Conservation (phyloP, 768 basidiomycete species). For the Naganishia antarctica region DNA sequence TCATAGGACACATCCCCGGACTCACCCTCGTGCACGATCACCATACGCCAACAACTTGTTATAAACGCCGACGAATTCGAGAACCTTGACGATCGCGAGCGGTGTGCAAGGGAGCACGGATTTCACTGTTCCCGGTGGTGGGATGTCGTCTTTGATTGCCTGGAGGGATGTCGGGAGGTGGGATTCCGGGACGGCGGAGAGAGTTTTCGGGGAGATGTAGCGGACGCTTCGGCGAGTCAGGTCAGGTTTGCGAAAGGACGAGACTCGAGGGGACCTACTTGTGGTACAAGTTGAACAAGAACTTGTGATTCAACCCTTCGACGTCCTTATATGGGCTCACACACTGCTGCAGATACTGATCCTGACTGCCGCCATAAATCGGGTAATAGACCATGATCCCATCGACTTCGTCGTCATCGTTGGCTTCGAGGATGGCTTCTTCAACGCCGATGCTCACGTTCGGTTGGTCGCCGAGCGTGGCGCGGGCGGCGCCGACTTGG, state of each 20-base stretch:
- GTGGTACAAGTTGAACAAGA: slow-evolving; percentile 82
- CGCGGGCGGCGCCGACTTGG: slow-evolving; percentile 56
- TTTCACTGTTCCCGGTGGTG: slow-evolving; percentile 82
- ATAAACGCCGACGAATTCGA: slow-evolving; percentile 88
- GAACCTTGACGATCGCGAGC: slow-evolving; percentile 88
- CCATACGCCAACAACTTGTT: slow-evolving; percentile 88
- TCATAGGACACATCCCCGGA: background rate
- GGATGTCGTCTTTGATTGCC: slow-evolving; percentile 55
- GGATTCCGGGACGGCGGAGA: slow-evolving; percentile 41
- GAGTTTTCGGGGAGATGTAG: slow-evolving; percentile 57
- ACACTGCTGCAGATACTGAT: slow-evolving; percentile 95
- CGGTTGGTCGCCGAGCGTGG: slow-evolving; percentile 51
- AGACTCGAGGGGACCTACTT: slow-evolving; percentile 59
- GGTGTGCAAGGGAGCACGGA: slow-evolving; percentile 97
- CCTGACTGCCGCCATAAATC: slow-evolving; percentile 83
- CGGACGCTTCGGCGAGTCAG: slow-evolving; percentile 65
- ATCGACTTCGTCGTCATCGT: slow-evolving; percentile 75
- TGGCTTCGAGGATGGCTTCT: slow-evolving; percentile 91
- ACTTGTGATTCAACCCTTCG: slow-evolving; percentile 89
- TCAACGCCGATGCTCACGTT: slow-evolving; percentile 83
- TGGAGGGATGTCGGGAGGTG: slow-evolving; percentile 37
- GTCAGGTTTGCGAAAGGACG: background rate
- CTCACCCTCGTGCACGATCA: slow-evolving; percentile 62
- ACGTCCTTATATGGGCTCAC: slow-evolving; percentile 96
- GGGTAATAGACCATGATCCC: slow-evolving; percentile 99